A percentile compares a stretch with the other conserved stretches of the same genome.
Conservation (phyloP, 148 eudicot genomes). For the Spergularia marina region DNA sequence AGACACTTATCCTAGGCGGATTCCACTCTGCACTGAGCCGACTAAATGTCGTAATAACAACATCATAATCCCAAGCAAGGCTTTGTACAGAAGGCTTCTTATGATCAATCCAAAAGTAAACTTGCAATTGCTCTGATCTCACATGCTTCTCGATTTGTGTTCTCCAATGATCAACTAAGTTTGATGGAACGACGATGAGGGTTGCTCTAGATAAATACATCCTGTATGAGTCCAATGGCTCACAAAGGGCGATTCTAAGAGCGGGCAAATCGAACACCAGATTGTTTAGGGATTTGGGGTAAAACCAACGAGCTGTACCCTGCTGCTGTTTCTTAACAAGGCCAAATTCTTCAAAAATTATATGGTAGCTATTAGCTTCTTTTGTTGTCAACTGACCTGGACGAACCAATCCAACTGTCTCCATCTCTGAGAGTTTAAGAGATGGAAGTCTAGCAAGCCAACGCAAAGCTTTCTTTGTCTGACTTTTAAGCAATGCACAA, state of each 20-base stretch:
- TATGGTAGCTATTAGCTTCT: constrained; percentile 51
- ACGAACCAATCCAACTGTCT: constrained; percentile 69
- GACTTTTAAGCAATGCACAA: constrained; percentile 45
- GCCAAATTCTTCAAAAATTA: constrained; percentile 83
- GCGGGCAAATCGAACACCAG: constrained; percentile 78
- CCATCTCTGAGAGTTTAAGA: constrained; percentile 64
- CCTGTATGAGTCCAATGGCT: constrained; percentile 77
- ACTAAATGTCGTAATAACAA: constrained; percentile 84
- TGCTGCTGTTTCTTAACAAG: constrained; percentile 53
- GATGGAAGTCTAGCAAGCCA: constrained; percentile 88
- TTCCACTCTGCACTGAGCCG: constrained; percentile 95
- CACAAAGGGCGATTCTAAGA: constrained; percentile 70
- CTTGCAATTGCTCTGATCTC: constrained; percentile 64
- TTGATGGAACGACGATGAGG: constrained; percentile 85
- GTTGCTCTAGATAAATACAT: constrained; percentile 87
- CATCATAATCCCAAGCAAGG: constrained; percentile 97
- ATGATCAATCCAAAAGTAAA: constrained; percentile 73
- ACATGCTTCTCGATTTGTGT: constrained; percentile 87
- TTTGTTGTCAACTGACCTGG: constrained; percentile 49
- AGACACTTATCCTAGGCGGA: constrained; percentile 62
- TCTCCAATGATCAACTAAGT: constrained; percentile 93
- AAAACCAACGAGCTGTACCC: constrained; percentile 66
- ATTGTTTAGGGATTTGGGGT: constrained; percentile 57
- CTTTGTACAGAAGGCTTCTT: constrained; percentile 72
- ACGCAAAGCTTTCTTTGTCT: constrained; percentile 69